These are phyloP conservation scores for Syncephalastrum monosporum DNA, from an alignment of 371 early-diverging fungal species.

Conservation along the genomic window DNA sequence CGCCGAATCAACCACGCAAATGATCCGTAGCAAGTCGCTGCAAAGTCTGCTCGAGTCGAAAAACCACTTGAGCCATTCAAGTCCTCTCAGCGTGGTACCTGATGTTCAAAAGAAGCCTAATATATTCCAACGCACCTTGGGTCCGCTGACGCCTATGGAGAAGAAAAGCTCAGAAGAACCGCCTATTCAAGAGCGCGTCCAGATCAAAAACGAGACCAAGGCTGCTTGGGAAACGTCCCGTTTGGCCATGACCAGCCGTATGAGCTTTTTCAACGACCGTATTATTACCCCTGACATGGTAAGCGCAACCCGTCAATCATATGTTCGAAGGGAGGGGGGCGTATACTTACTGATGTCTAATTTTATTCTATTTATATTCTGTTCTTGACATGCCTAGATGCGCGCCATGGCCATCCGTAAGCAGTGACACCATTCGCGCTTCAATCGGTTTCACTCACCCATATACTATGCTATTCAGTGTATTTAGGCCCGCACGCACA, in stretches of 20 bases:
- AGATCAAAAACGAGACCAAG: slow-evolving; percentile 14
- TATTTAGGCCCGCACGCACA: slow-evolving; percentile 83
- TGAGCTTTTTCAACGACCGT: slow-evolving; percentile 84
- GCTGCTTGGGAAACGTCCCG: slow-evolving; percentile 43
- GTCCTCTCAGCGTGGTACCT: slow-evolving; percentile 54
- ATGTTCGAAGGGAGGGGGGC: too few relatives aligned
- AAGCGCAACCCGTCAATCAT: slow-evolving; percentile 14
- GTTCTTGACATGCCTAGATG: slow-evolving; percentile 37
- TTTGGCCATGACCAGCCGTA: slow-evolving; percentile 83
- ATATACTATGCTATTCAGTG: slow-evolving; percentile 32
- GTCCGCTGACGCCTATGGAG: slow-evolving; percentile 12
- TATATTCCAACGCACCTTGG: slow-evolving; percentile 30
- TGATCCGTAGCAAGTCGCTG: slow-evolving; percentile 64
- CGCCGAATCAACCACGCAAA: slow-evolving; percentile 36
- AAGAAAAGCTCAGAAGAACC: slow-evolving; percentile 4
- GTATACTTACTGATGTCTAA: background rate
- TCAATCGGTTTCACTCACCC: too few relatives aligned
- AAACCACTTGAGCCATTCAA: slow-evolving; percentile 56
- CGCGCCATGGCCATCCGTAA: slow-evolving; percentile 89
- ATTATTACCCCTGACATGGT: slow-evolving; percentile 79
- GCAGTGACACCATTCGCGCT: slow-evolving; percentile 3
- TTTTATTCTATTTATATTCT: background rate
- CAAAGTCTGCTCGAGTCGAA: slow-evolving; percentile 53
- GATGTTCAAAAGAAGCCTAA: slow-evolving; percentile 44
- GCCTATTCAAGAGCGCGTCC: slow-evolving; percentile 19